Evolutionary conservation across 331 rosid species (phyloP), one percentile per base, ranked within the genome.

Genomic region (Quercus lobata): DNA sequence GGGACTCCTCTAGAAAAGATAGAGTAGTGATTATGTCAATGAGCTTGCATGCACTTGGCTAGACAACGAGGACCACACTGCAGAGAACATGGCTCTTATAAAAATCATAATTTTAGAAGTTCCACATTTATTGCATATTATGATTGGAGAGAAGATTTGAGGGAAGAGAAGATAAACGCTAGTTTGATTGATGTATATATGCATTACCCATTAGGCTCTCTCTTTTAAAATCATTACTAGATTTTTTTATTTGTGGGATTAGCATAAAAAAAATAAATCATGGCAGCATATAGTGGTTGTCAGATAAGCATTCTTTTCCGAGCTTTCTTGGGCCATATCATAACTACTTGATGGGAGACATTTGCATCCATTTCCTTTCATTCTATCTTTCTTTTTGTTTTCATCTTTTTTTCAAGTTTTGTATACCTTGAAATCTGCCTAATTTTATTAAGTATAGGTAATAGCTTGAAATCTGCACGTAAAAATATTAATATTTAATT

Each of bases 41-140:
- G 87, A 84, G 87, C 82, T 83, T 76, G 84, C 79, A 84, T 63
- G 81, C 87, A 84, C 87, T 80, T 49, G 56, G 54, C 52, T 19
- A 29, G 69, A 62, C 69, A 14, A 25, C 34, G 4, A 65, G 65
- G 66, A 77, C 66, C 69, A 66, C 25, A 10, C 76, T 56, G 60
- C 46, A 9, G 35, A 49, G 9, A 14, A 19, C 57, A 49, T 46
- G 32, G 55, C 55, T 15, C 55, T 49, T 4, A 49, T 49, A 12
- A 49, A 49, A 49, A 49, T 8, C 18, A 25, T 65, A 6, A 30
- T 65, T 18, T 24, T 29, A 1, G 18, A 29, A 6, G 22, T 29
- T 17, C 14, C 71, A 16, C 30, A 30, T 15, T 29, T 63, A 27
- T 2, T 27, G 2, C 21, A 5, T 7, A 35, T 63, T 17, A 27